Percentiles rank a stretch among this genome's conserved stretches.
Conservation (phyloP, 2,329 filamentous ascomycete species). For the Aspergillus spinulosporus region DNA sequence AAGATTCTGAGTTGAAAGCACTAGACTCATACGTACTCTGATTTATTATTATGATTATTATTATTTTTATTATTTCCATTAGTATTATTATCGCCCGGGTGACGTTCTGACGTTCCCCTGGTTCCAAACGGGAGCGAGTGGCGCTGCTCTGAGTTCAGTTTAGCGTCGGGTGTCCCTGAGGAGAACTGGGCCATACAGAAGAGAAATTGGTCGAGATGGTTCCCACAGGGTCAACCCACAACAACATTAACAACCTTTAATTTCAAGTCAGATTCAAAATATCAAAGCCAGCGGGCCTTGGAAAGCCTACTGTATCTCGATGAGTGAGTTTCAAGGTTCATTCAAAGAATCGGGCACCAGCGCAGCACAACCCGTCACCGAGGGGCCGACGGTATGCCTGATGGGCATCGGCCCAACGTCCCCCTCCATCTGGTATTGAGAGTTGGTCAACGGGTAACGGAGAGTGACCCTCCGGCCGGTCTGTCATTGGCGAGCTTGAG, state of each 20-base stretch:
- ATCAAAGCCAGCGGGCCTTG: neutral
- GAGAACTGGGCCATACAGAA: neutral
- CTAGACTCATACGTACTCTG: neutral
- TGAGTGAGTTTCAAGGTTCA: too few relatives aligned
- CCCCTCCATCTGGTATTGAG: neutral
- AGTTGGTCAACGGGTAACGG: conserved; percentile 7
- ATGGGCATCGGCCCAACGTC: conserved; percentile 8
- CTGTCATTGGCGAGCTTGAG: conserved; percentile 10
- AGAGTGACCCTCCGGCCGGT: conserved; percentile 3
- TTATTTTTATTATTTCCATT: too few relatives aligned
- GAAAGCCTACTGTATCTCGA: too few relatives aligned
- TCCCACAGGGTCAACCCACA: neutral
- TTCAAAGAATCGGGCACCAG: conserved; percentile 21
- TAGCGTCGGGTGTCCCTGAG: conserved; percentile 14
- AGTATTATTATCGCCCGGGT: conserved; percentile 17
- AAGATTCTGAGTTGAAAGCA: neutral
- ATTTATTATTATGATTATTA: too few relatives aligned
- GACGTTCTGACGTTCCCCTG: conserved; percentile 15
- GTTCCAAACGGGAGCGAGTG: conserved; percentile 3
- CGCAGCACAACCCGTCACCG: conserved; percentile 2
- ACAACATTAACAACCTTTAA: neutral
- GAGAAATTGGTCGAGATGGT: neutral
- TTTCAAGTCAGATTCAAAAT: neutral
- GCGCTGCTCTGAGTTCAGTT: conserved; percentile 2
- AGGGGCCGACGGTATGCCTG: conserved; percentile 1